Evolutionary conservation across 2,329 filamentous ascomycete genomes (phyloP), one percentile per base, ranked within the genome.

Genomic region (Podosphaera fusca): DNA sequence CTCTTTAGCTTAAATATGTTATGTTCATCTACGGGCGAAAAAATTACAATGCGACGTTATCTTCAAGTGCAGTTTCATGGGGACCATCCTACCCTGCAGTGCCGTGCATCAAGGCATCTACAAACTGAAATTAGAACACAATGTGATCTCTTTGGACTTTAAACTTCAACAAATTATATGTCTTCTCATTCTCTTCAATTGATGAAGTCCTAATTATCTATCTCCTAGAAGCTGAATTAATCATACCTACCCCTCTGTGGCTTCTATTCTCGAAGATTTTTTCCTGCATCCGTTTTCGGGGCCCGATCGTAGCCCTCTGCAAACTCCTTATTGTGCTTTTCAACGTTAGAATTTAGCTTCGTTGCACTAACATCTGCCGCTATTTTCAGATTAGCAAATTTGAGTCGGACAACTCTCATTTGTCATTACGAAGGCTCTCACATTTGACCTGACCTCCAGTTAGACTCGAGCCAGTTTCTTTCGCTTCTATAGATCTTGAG

Each of bases 291-390:
- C 0, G 73, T 73, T 2, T 61, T 50, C 4, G 67, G 62, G 0
- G 72, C 71, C 10, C 67, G 70, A 58, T 76, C 78, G 62, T 80
- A 74, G 60, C 73, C 74, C 62, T 72, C 64, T 53, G 75, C 75
- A 65, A 81, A 81, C 0, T 81, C 76, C 60, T 60, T 60, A 59
- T 82, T 82, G 63, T 82, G 79, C 67, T 71, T 65, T 56, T 79
- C 72, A 14, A 81, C 78, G 67, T 81, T 77, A 49, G 69, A 69
- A 65, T 74, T 70, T 67, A 79, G 75, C 64, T 75, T 21, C 21
- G 21, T 1, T 21, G 21, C 21, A 21, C 21, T 21, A 21, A 21
- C 21, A 21, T 21, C 21, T 21, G 21, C 21, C 21, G 21, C 21
- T 21, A 21, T 21, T 21, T 21, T 21, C 21, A 21, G 21, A 21